phyloP scores from a whole-genome alignment of 169 alveolate species.

The Miamiensis avidus region DNA sequence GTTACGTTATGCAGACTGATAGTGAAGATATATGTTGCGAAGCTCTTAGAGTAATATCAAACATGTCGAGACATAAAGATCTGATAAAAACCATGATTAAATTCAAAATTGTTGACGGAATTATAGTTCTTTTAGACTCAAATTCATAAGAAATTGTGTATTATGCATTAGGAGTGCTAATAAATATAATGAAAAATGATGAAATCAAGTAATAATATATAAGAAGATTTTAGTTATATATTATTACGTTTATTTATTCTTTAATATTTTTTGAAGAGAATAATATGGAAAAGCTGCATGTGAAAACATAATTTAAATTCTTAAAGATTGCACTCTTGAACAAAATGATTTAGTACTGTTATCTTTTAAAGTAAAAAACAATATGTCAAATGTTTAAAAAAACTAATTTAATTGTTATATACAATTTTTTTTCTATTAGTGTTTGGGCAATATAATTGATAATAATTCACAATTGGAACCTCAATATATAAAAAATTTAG shows the following conservation, averaged over 20 bases:
- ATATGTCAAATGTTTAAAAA: not conserved
- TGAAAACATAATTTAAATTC: constrained; percentile 24
- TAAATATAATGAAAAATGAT: constrained; percentile 25
- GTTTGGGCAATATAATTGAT: constrained; percentile 21
- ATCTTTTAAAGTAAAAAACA: not conserved
- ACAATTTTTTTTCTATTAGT: constrained; percentile 12
- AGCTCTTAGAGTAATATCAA: constrained; percentile 38
- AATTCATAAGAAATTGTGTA: constrained; percentile 47
- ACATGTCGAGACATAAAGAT: constrained; percentile 42
- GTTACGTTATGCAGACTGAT: constrained; percentile 35
- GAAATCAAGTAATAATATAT: constrained; percentile 34
- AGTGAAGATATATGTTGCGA: constrained; percentile 49
- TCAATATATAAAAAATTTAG: constrained; percentile 30
- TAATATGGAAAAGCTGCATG: constrained; percentile 6
- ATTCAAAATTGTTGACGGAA: constrained; percentile 38
- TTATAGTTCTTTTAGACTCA: constrained; percentile 38
- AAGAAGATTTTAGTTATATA: too few species aligned
- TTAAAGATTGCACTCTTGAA: constrained; percentile 35
- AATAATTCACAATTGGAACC: constrained; percentile 7
- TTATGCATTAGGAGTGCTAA: constrained; percentile 34
- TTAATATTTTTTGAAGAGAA: not conserved
- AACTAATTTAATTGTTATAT: constrained; percentile 12
- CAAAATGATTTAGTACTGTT: constrained; percentile 30
- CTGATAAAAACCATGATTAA: constrained; percentile 37
- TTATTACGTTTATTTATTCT: not conserved